Base-by-base conservation (phyloP, 306 rosid genomes). In the Prinsepia uniflora region DNA sequence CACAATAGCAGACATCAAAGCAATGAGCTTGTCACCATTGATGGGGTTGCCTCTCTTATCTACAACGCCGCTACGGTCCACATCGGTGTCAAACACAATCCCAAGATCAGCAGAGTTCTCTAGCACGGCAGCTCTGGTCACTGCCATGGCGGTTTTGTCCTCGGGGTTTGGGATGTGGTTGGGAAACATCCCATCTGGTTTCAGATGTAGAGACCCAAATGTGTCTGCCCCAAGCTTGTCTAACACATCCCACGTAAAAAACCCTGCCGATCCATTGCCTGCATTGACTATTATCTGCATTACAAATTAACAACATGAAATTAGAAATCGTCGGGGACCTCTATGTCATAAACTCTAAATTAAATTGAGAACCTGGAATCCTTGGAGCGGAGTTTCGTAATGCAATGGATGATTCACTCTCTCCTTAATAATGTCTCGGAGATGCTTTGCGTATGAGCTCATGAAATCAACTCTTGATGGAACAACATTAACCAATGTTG, bases 161-260 rank as follows among this genome's bases (percentile, higher is more conserved):
- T 88, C 98, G 0, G 96, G 97, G 42, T 93, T 93, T 11, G 98
- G 97, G 40, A 90, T 90, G 82, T 93, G 96, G 76, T 93, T 90
- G 0, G 98, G 98, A 53, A 93, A 93, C 97, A 90, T 90, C 1
- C 97, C 97, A 20, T 93, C 96, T 1, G 98, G 98, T 41, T 84
- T 82, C 2, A 93, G 97, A 77, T 93, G 86, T 4, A 88, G 88
- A 44, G 97, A 93, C 6, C 97, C 98, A 60, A 93, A 93, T 6
- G 97, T 90, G 74, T 93, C 98, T 19, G 97, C 97, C 7, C 98
- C 96, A 6, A 93, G 93, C 70, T 88, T 86, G 86, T 90, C 98
- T n/a, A 93, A 75, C 1, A 90, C 97, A 64, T 84, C 87, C 86
- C 89, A 93, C 18, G 97, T 90, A 81, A 93, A 90, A 82, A 93